Conservation (phyloP, 257 asterid species). For the Solanum virginianum region DNA sequence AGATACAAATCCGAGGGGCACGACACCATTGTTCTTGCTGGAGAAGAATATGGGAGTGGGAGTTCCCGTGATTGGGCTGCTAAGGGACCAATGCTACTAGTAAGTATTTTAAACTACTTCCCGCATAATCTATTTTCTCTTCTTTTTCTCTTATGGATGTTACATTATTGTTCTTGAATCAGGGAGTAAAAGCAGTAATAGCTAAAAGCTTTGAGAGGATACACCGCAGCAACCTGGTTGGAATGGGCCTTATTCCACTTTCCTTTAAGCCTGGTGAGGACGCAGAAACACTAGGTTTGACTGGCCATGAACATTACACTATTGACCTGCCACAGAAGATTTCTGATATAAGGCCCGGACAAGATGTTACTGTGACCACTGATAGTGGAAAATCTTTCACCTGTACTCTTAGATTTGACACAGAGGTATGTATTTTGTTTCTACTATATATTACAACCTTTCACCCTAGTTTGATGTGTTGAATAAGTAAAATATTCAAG, state of each 20-base stretch:
- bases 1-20: slow-evolving; percentile 69
- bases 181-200: slow-evolving; percentile 97
- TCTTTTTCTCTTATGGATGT: neutral
- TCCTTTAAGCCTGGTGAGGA: slow-evolving; percentile 88
- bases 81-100: slow-evolving; percentile 95
- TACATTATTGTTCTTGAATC: neutral
- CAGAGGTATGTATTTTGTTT: slow-evolving; percentile 42
- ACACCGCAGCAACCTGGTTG: slow-evolving; percentile 90
- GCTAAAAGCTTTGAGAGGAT: slow-evolving; percentile 93
- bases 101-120: neutral
- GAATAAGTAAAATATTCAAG: neutral
- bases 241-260: slow-evolving; percentile 92
- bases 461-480: neutral
- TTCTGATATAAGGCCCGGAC: slow-evolving; percentile 70
- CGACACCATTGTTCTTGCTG: slow-evolving; percentile 78
- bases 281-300: slow-evolving; percentile 65
- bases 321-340: slow-evolving; percentile 60
- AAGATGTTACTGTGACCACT: slow-evolving; percentile 64
- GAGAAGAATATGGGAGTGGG: slow-evolving; percentile 98
- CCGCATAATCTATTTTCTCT: neutral
- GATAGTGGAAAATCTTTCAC: slow-evolving; percentile 64
- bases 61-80: slow-evolving; percentile 99
- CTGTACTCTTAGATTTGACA: slow-evolving; percentile 69
- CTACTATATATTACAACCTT: neutral
- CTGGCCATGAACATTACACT: slow-evolving; percentile 75